These are phyloP conservation scores for Harrya chromipes DNA, from an alignment of 768 basidiomycete genomes.

Conservation along the genomic window DNA sequence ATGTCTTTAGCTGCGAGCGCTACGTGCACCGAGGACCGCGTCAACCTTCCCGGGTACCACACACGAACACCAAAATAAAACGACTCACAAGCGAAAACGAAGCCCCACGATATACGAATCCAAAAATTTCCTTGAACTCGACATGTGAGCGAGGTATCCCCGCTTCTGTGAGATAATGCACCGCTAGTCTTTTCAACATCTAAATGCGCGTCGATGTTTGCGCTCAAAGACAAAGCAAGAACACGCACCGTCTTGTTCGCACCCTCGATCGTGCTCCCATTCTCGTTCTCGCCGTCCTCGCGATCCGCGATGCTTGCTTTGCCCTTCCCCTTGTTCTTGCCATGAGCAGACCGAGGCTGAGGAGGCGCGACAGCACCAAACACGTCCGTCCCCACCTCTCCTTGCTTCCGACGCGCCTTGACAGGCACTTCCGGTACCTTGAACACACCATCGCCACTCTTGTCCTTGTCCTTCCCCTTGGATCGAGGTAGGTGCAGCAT, in stretches of 20 bases:
- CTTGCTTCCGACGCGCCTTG: constrained; percentile 20
- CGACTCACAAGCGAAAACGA: constrained; percentile 39
- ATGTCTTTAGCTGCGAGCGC: constrained; percentile 31
- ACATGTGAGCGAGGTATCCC: constrained; percentile 36
- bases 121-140: constrained; percentile 41
- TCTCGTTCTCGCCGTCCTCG: constrained; percentile 10
- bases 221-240: not conserved
- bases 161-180: constrained; percentile 28
- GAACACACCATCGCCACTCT: constrained; percentile 22
- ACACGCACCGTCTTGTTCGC: constrained; percentile 57
- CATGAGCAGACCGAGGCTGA: constrained; percentile 13
- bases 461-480: constrained; percentile 6
- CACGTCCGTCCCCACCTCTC: constrained; percentile 26
- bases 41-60: not conserved
- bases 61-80: not conserved
- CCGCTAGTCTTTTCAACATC: constrained; percentile 41
- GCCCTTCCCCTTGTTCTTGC: constrained; percentile 36
- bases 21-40: not conserved
- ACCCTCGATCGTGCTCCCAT: constrained; percentile 42
- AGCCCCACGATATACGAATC: constrained; percentile 39
- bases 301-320: constrained; percentile 31
- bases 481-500: constrained; percentile 39
- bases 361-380: constrained; percentile 26
- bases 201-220: constrained; percentile 3
- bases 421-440: constrained; percentile 50